A percentile compares a stretch with the other conserved stretches of the same genome.
phyloP scores from a whole-genome alignment of 164 flowering plant genomes.

The Macadamia tetraphylla region DNA sequence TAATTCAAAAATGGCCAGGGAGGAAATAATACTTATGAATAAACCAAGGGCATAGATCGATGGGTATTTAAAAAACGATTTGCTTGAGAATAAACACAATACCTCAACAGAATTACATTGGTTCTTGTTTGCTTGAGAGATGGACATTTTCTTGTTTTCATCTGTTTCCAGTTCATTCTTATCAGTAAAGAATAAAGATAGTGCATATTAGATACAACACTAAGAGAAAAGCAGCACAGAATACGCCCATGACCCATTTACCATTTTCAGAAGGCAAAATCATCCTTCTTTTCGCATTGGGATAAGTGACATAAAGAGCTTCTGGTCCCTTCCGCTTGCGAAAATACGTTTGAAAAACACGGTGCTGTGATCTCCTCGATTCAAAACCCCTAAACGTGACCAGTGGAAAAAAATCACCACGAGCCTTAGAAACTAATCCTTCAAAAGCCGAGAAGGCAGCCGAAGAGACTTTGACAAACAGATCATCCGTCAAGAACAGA shows the following conservation, averaged over 20 bases:
- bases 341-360: conserved; percentile 17
- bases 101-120: conserved; percentile 12
- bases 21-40: too few species aligned
- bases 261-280: conserved; percentile 14
- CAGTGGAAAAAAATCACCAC: conserved; percentile 10
- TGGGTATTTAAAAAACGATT: neutral
- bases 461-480: conserved; percentile 25
- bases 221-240: neutral
- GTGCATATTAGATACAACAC: neutral
- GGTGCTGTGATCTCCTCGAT: conserved; percentile 9
- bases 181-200: neutral
- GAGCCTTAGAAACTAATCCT: conserved; percentile 13
- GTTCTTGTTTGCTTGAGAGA: neutral
- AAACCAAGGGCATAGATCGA: too few species aligned
- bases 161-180: conserved; percentile 9
- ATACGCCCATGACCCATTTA: neutral
- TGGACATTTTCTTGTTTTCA: neutral
- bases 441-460: conserved; percentile 10
- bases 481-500: conserved; percentile 14
- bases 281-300: conserved; percentile 23
- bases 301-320: neutral
- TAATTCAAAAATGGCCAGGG: too few species aligned
- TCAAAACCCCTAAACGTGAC: conserved; percentile 10
- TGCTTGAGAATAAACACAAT: neutral
- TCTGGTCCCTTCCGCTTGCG: conserved; percentile 38